These are phyloP conservation scores for Tausonia pullulans DNA, from an alignment of 1,284 basidiomycete species.

Conservation along the genomic window DNA sequence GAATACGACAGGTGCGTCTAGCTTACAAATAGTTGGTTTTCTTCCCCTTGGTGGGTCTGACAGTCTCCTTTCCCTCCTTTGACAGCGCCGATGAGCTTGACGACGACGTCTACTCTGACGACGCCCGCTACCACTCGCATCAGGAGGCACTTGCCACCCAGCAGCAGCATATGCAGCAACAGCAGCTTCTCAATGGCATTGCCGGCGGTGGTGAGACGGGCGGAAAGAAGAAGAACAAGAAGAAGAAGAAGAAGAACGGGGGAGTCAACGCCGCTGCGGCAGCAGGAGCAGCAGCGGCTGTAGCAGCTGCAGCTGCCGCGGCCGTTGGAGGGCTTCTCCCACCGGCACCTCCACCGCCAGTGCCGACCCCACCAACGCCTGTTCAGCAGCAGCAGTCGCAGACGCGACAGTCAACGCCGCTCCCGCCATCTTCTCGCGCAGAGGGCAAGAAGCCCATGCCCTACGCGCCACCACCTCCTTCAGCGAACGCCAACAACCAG, in stretches of 20 bases:
- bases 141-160: slow-evolving; percentile 6
- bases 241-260: slow-evolving; percentile 42
- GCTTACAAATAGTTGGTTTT: not conserved
- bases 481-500: slow-evolving; percentile 24
- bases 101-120: slow-evolving; percentile 40
- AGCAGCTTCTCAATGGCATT: too few relatives aligned
- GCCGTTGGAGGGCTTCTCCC: slow-evolving; percentile 25
- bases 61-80: slow-evolving; percentile 12
- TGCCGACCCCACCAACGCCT: slow-evolving; percentile 21
- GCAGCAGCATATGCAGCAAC: not conserved
- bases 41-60: not conserved
- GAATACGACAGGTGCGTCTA: slow-evolving; percentile 16
- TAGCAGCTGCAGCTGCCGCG: slow-evolving; percentile 27
- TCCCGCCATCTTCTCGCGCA: slow-evolving; percentile 51
- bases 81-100: slow-evolving; percentile 40
- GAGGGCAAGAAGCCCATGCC: slow-evolving; percentile 67
- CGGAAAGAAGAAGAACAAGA: slow-evolving; percentile 41
- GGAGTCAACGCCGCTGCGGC: slow-evolving; percentile 16
- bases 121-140: slow-evolving; percentile 28
- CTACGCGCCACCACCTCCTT: slow-evolving; percentile 31
- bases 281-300: slow-evolving; percentile 19
- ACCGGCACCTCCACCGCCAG: slow-evolving; percentile 25
- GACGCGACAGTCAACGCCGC: slow-evolving; percentile 32
- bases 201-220: slow-evolving; percentile 17
- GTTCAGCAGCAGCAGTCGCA: slow-evolving; percentile 18